Evolutionary conservation across 2,329 filamentous ascomycete species (phyloP), one percentile per base, ranked within the genome.

Genomic region (Aspergillus oerlinghausenensis): DNA sequence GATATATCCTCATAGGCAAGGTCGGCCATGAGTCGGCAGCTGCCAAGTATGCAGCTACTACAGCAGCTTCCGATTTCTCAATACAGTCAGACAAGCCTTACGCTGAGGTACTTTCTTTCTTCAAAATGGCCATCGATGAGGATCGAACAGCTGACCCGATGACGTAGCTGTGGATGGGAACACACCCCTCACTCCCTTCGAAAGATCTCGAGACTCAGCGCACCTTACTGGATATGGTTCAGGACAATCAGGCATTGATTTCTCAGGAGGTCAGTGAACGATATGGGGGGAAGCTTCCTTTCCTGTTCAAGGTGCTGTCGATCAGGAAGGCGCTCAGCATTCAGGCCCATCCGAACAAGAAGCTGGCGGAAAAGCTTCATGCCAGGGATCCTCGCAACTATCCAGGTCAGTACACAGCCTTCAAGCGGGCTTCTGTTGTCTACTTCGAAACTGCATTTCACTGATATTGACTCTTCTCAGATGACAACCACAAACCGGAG

Each of bases 401-500:
- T 72, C 94, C 93, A 56, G 80, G 80, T 82, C 59, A 59, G 72
- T 60, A 3, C 3, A 32, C 26, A 35, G 7, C 23, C 1, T 17
- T 38, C 19, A 47, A 10, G 25, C n/a, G 47, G 23, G 1, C 10
- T 6, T 21, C 26, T 40, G 19, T 19, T 11, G n/a, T 19, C 47
- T 35, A 35, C 32, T 6, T 26, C 5, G 14, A 17, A 17, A 38
- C 17, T 17, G 14, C 23, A 14, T 47, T 23, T 35, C 9, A 19
- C 25, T 14, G 10, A 19, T 4, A 50, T 21, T 40, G 28, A 23
- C n/a, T 45, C 64, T 63, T 40, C 56, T 11, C 43, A 75, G 92
- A 99, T 80, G 93, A 97, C 79, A 99, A 99, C 79, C 94, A 99
- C 82, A 99, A 99, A 79, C 94, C 94, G 35, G 94, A 99, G 77